These are phyloP conservation scores for Candida krabiensis DNA, from an alignment of 805 yeast genomes.

Conservation along the genomic window DNA sequence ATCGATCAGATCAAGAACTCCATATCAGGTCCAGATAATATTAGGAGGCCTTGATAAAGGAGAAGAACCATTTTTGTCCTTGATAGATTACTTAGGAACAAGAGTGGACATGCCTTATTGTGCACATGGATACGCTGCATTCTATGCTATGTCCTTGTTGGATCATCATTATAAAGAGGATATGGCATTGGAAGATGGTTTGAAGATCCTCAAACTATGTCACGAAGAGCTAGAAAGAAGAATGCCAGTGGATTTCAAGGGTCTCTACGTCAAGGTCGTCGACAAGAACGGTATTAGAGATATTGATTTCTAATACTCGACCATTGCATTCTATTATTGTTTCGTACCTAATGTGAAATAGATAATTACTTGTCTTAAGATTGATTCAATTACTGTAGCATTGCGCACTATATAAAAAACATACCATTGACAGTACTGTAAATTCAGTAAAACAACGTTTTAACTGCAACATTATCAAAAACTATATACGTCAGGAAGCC, in stretches of 20 bases:
- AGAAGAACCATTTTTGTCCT: slow-evolving; percentile 62
- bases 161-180: slow-evolving; percentile 87
- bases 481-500: too few species aligned
- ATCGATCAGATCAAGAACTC: slow-evolving; percentile 88
- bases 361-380: too few species aligned
- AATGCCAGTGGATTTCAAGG: slow-evolving; percentile 94
- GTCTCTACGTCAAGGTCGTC: slow-evolving; percentile 42
- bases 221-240: slow-evolving; percentile 76
- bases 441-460: not conserved
- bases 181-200: slow-evolving; percentile 74
- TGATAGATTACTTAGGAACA: slow-evolving; percentile 94
- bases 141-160: slow-evolving; percentile 83
- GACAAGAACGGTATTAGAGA: slow-evolving; percentile 35
- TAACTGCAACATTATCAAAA: not conserved
- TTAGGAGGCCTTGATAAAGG: slow-evolving; percentile 74
- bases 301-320: slow-evolving; percentile 17
- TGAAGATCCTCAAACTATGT: slow-evolving; percentile 70
- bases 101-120: slow-evolving; percentile 90
- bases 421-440: not conserved
- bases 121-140: slow-evolving; percentile 98
- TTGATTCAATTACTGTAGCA: slow-evolving; percentile 2
- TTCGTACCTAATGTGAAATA: not conserved
- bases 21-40: slow-evolving; percentile 90
- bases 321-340: not conserved
- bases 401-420: not conserved